Percentiles rank a stretch among this genome's conserved stretches.
Conservation (phyloP, 73 alveolate genomes). For the Paramecium biaurelia region DNA sequence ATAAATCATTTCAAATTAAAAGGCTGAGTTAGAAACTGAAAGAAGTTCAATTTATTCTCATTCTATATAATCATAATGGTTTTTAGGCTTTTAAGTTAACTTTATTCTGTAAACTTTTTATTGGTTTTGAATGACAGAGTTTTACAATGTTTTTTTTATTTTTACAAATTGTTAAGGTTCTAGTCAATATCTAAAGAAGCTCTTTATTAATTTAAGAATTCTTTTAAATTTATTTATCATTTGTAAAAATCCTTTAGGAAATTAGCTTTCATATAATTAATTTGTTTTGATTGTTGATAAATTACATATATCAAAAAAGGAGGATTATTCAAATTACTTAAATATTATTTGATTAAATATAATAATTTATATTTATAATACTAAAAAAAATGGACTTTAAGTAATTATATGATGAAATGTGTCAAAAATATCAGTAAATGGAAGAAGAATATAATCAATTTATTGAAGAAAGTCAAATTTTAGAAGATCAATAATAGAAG, state of each 20-base stretch:
- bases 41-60: no score
- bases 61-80: background rate
- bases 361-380: background rate
- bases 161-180: no score
- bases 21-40: background rate
- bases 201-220: no score
- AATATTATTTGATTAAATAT: background rate
- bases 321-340: background rate
- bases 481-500: background rate
- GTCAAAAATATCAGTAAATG: background rate
- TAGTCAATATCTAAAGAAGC: no score
- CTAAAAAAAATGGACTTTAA: constrained; percentile 21
- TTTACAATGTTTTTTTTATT: no score
- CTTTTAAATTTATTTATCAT: no score
- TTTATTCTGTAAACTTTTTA: no score
- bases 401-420: background rate
- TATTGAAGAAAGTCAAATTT: background rate
- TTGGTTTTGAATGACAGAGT: no score
- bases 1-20: background rate
- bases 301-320: background rate
- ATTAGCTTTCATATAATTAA: no score
- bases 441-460: background rate
- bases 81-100: background rate
- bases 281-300: no score
- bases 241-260: no score